Conservation (phyloP, 148 eudicot species). For the Suaeda aralocaspica region DNA sequence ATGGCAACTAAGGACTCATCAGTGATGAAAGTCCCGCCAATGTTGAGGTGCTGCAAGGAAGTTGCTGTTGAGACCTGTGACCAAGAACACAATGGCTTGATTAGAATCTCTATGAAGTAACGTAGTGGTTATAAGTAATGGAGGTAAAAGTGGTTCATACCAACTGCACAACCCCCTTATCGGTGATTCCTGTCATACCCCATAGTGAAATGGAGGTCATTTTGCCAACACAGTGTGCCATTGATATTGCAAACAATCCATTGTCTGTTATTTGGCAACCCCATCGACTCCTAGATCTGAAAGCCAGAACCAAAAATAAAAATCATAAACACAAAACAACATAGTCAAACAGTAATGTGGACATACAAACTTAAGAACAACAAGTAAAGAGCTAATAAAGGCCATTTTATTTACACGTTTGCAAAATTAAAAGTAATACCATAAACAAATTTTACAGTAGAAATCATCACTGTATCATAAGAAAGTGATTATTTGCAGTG, state of each 20-base stretch:
- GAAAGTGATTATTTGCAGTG: no score
- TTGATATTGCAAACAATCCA: slow-evolving; percentile 67
- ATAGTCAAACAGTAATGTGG: no score
- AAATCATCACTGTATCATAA: no score
- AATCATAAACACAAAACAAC: no score
- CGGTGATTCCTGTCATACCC: slow-evolving; percentile 88
- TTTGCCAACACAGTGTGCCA: slow-evolving; percentile 65
- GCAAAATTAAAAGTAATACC: no score
- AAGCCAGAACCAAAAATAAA: slow-evolving; percentile 11
- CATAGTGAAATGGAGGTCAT: slow-evolving; percentile 79
- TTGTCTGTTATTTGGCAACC: slow-evolving; percentile 92
- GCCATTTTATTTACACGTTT: no score
- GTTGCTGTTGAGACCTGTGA: slow-evolving; percentile 66
- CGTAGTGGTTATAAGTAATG: neutral
- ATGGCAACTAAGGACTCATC: slow-evolving; percentile 76
- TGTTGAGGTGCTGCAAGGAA: slow-evolving; percentile 72
- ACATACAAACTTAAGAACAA: no score
- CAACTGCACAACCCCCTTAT: slow-evolving; percentile 77
- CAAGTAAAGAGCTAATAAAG: no score
- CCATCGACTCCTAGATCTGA: slow-evolving; percentile 94
- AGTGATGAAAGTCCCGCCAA: slow-evolving; percentile 84
- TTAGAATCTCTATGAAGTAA: neutral
- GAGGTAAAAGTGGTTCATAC: slow-evolving; percentile 29
- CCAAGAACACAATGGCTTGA: slow-evolving; percentile 2
- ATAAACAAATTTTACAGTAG: no score